A percentile compares a stretch with the other conserved stretches of the same genome.
Evolutionary conservation across 1,139 yeast genomes (phyloP).

Genomic region (Taiozyma sp.): DNA sequence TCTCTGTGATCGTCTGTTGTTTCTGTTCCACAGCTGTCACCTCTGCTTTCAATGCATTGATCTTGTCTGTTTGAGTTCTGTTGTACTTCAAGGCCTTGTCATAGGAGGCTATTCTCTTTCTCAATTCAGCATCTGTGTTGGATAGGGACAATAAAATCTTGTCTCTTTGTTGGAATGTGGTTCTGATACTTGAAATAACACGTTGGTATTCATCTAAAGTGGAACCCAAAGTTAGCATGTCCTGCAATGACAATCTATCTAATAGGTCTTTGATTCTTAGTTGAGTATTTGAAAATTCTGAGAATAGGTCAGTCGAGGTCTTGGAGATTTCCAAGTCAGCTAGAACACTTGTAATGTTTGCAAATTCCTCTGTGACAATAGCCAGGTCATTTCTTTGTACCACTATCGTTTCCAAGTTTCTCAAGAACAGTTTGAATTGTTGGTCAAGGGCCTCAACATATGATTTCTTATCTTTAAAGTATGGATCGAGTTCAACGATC

Average conservation of each 20-base stretch:
- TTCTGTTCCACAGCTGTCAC: conserved; percentile 55
- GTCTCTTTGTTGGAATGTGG: conserved; percentile 71
- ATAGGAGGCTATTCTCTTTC: conserved; percentile 39
- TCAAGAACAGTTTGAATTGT: conserved; percentile 66
- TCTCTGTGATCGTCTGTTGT: conserved; percentile 48
- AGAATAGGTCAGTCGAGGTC: conserved; percentile 54
- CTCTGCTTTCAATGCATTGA: conserved; percentile 50
- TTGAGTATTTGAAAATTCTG: conserved; percentile 72
- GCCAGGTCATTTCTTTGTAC: conserved; percentile 74
- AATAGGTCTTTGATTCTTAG: conserved; percentile 66
- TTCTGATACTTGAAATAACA: conserved; percentile 69
- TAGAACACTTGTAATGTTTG: conserved; percentile 48
- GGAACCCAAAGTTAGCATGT: conserved; percentile 79
- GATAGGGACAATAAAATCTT: conserved; percentile 62
- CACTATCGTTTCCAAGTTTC: conserved; percentile 70
- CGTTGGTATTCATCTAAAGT: conserved; percentile 87
- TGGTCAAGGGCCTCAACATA: conserved; percentile 70
- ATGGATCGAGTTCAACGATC: conserved; percentile 75
- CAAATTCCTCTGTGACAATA: conserved; percentile 60
- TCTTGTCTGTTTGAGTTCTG: conserved; percentile 60
- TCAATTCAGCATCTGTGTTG: conserved; percentile 44
- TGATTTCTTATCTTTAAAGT: conserved; percentile 62
- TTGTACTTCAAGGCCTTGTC: conserved; percentile 54
- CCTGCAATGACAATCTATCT: conserved; percentile 80
- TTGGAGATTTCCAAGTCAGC: conserved; percentile 75